A percentile compares a stretch with the other conserved stretches of the same genome.
Conservation (phyloP, 2,329 filamentous ascomycete species). For the Botryosphaeria dothidea region DNA sequence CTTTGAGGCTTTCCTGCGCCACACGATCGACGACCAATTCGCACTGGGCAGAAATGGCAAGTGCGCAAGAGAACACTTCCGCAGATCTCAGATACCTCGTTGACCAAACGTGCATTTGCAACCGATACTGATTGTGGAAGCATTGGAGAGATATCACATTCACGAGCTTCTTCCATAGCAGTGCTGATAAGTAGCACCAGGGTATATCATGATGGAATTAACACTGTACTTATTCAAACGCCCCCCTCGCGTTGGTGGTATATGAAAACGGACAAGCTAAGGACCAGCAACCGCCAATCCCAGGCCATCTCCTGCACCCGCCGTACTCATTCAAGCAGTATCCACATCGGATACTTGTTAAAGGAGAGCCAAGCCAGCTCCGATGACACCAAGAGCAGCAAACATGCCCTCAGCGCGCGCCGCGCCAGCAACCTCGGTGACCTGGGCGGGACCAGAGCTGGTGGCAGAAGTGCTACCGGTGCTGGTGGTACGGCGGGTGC, state of each 20-base stretch:
- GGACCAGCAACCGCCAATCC: background rate
- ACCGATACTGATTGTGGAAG: too few relatives aligned
- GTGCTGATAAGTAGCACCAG: too few relatives aligned
- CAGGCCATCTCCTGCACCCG: too few relatives aligned
- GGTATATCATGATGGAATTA: constrained; percentile 1
- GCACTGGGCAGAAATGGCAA: background rate
- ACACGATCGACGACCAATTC: background rate
- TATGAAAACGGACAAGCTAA: too few relatives aligned
- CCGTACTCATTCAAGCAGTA: background rate
- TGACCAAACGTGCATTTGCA: background rate
- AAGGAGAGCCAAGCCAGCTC: constrained; percentile 2
- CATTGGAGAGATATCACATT: background rate
- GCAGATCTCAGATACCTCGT: background rate
- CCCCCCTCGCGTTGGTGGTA: too few relatives aligned
- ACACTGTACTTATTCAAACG: too few relatives aligned
- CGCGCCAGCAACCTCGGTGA: background rate
- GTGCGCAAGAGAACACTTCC: background rate
- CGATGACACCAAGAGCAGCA: constrained; percentile 5
- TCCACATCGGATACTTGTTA: background rate
- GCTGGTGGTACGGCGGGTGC: background rate
- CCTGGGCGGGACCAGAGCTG: background rate
- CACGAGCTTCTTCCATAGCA: background rate
- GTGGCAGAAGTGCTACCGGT: background rate
- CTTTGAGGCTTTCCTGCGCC: background rate
- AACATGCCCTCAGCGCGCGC: background rate